phyloP scores from a whole-genome alignment of 2,329 filamentous ascomycete genomes.

The Apiospora arundinis region DNA sequence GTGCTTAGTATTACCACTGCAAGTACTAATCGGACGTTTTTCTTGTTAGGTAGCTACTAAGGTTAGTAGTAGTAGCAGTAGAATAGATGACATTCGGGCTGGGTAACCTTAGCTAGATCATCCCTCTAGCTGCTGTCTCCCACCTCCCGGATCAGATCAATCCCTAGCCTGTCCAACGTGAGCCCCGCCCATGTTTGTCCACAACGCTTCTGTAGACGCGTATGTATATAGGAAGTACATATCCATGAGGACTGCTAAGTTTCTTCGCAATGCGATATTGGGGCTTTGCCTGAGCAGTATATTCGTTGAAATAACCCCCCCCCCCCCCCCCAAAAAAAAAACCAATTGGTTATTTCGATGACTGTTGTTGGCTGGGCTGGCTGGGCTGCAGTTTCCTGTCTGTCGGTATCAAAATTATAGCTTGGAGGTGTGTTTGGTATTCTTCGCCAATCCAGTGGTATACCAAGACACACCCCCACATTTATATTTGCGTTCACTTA shows the following conservation, averaged over 20 bases:
- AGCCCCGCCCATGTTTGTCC: slow-evolving; percentile 14
- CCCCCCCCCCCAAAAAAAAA: too few species aligned
- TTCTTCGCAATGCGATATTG: not conserved
- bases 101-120: not conserved
- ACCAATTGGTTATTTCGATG: not conserved
- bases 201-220: not conserved
- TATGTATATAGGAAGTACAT: not conserved
- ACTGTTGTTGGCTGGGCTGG: too few species aligned
- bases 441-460: not conserved
- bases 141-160: slow-evolving; percentile 13
- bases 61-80: too few species aligned
- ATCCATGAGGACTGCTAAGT: not conserved
- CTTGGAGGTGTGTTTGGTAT: not conserved
- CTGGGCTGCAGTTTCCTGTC: not conserved
- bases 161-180: not conserved
- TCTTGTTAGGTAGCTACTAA: not conserved
- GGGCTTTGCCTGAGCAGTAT: not conserved
- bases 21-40: not conserved
- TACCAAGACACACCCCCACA: not conserved
- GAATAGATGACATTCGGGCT: not conserved
- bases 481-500: slow-evolving; percentile 10
- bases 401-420: not conserved
- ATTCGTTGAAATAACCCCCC: too few species aligned
- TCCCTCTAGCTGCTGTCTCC: not conserved
- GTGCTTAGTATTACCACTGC: not conserved